A percentile compares a stretch with the other conserved stretches of the same genome.
Conservation (phyloP, 2,329 filamentous ascomycete genomes). For the Claviceps monticola region DNA sequence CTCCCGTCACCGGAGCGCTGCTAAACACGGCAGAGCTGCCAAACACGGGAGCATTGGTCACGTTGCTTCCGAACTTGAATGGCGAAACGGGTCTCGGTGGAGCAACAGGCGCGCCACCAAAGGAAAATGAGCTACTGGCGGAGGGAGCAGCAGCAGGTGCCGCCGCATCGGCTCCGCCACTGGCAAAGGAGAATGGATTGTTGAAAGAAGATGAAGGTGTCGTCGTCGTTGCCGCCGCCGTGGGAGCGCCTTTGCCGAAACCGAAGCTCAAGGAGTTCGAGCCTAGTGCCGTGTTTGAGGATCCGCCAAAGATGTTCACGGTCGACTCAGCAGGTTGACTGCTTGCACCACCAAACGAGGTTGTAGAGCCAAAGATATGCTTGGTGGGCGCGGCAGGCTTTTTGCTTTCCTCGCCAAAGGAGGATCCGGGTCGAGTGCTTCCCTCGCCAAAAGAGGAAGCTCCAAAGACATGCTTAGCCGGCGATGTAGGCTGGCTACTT, state of each 20-base stretch:
- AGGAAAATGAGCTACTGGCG: conserved; percentile 23
- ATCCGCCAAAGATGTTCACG: neutral
- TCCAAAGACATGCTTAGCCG: too few species aligned
- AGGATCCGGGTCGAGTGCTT: too few species aligned
- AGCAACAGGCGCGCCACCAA: conserved; percentile 18
- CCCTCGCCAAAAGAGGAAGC: too few species aligned
- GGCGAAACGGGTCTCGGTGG: conserved; percentile 14
- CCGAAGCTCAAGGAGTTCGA: conserved; percentile 20
- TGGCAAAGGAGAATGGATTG: conserved; percentile 26
- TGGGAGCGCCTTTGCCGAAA: conserved; percentile 8
- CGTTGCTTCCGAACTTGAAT: conserved; percentile 25
- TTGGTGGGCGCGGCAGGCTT: conserved; percentile 15
- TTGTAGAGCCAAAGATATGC: conserved; percentile 13
- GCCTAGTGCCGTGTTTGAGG: conserved; percentile 11
- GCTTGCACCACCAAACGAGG: conserved; percentile 14
- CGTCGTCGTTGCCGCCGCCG: conserved; percentile 6
- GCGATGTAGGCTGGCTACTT: too few species aligned
- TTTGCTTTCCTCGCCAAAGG: too few species aligned
- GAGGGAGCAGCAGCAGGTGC: conserved; percentile 11
- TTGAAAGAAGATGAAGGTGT: conserved; percentile 18
- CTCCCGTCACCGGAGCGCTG: conserved; percentile 10
- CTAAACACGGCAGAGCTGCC: conserved; percentile 17
- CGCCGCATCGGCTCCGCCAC: conserved; percentile 11
- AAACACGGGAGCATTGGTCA: too few species aligned
- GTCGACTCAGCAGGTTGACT: neutral